A percentile compares a stretch with the other conserved stretches of the same genome.
phyloP scores from a whole-genome alignment of 371 early-diverging fungal genomes.

The Circinella minor region DNA sequence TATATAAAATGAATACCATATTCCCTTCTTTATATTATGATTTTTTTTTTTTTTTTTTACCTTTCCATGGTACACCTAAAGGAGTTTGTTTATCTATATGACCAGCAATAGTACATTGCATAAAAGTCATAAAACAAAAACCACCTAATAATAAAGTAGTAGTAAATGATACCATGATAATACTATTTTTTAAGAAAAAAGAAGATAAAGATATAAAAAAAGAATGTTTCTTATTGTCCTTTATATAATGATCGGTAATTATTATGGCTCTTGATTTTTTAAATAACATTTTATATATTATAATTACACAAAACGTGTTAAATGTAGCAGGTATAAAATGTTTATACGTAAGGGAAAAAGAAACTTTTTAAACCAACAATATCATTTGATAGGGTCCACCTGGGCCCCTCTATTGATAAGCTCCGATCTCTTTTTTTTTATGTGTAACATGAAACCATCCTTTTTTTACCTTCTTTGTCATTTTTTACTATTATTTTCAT shows the following conservation, averaged over 20 bases:
- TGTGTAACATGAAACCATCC: background rate
- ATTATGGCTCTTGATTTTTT: too few relatives aligned
- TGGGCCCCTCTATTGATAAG: background rate
- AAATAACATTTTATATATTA: too few relatives aligned
- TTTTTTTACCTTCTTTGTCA: too few relatives aligned
- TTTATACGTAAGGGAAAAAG: background rate
- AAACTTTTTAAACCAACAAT: background rate
- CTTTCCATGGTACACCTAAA: slow-evolving; percentile 30
- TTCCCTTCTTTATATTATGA: background rate
- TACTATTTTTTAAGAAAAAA: background rate
- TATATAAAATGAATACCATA: background rate
- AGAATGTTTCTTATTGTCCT: background rate
- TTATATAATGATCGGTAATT: background rate
- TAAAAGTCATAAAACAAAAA: background rate
- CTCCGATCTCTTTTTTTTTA: background rate
- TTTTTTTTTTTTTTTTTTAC: slow-evolving; percentile 9
- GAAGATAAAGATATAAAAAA: background rate
- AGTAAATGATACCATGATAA: background rate
- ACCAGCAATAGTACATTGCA: background rate
- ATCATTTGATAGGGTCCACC: background rate
- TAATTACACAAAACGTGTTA: too few relatives aligned
- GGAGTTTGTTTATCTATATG: slow-evolving; percentile 15
- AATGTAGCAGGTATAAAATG: too few relatives aligned
- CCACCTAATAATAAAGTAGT: slow-evolving; percentile 4
- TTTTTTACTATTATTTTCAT: too few relatives aligned